Percentiles rank a stretch among this genome's conserved stretches.
These are phyloP conservation scores for Avena insularis DNA, from an alignment of 176 grass and related monocot species.

Conservation along the genomic window DNA sequence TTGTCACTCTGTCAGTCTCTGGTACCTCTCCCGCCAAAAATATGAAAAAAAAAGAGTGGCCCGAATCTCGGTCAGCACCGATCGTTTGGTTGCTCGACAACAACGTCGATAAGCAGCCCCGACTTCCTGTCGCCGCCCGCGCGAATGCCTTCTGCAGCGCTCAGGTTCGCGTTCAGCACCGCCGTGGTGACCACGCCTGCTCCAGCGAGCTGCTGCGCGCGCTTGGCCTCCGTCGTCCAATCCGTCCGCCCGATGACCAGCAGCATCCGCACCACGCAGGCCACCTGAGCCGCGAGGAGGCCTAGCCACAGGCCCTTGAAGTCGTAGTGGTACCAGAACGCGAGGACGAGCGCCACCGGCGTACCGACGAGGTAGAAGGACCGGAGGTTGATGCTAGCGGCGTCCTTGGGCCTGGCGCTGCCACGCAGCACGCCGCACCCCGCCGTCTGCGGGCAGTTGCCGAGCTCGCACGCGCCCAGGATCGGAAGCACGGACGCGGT, in stretches of 20 bases:
- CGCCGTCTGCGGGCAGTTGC: slow-evolving; percentile 83
- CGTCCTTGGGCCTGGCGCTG: slow-evolving; percentile 75
- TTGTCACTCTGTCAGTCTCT: slow-evolving; percentile 42
- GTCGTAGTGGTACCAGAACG: slow-evolving; percentile 72
- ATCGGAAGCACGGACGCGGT: slow-evolving; percentile 80
- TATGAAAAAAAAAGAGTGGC: not conserved
- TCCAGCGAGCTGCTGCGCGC: slow-evolving; percentile 70
- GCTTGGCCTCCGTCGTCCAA: slow-evolving; percentile 65
- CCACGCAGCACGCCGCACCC: slow-evolving; percentile 87
- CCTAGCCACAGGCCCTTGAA: slow-evolving; percentile 85
- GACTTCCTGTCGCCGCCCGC: slow-evolving; percentile 31
- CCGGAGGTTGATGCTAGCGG: slow-evolving; percentile 84
- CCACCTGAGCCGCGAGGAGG: slow-evolving; percentile 70
- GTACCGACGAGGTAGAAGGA: slow-evolving; percentile 82
- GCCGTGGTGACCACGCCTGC: not conserved
- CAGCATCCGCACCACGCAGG: slow-evolving; percentile 78
- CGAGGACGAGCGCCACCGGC: slow-evolving; percentile 72
- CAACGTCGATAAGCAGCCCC: slow-evolving; percentile 36
- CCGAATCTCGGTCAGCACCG: slow-evolving; percentile 42
- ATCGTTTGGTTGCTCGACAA: slow-evolving; percentile 41
- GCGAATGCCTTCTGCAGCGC: not conserved
- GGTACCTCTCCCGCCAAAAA: slow-evolving; percentile 61
- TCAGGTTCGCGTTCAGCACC: not conserved
- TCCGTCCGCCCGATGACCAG: slow-evolving; percentile 64
- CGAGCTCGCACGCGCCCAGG: slow-evolving; percentile 76